phyloP scores from a whole-genome alignment of 805 yeast genomes.

The Sungouiella blattae region DNA sequence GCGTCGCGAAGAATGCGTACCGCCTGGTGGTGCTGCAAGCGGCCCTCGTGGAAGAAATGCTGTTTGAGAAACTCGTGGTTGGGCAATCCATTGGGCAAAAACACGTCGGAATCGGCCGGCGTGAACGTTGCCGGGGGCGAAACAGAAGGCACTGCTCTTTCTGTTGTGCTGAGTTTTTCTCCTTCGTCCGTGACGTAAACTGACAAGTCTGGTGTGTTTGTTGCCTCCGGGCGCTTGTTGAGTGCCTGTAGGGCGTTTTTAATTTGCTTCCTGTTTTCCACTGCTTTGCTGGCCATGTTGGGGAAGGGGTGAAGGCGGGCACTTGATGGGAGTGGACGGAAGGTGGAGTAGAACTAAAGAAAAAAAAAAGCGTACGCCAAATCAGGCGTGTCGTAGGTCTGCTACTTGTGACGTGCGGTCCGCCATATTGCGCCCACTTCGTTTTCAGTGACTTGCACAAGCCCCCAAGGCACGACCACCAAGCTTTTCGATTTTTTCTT shows the following conservation, averaged over 20 bases:
- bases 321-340: too few relatives aligned
- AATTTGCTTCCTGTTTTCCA: slow-evolving; percentile 37
- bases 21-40: slow-evolving; percentile 69
- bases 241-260: slow-evolving; percentile 64
- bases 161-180: slow-evolving; percentile 49
- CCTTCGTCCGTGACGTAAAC: slow-evolving; percentile 58
- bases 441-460: too few relatives aligned
- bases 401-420: too few relatives aligned
- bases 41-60: slow-evolving; percentile 79
- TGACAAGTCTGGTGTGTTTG: slow-evolving; percentile 34
- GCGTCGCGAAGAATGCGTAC: slow-evolving; percentile 63
- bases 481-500: too few relatives aligned
- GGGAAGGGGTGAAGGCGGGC: too few relatives aligned
- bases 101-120: slow-evolving; percentile 70
- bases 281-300: slow-evolving; percentile 9
- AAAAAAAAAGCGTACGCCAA: too few relatives aligned
- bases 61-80: slow-evolving; percentile 65
- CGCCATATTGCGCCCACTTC: too few relatives aligned
- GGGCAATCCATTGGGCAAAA: slow-evolving; percentile 62
- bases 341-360: too few relatives aligned
- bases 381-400: too few relatives aligned
- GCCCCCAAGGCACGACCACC: too few relatives aligned
- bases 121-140: slow-evolving; percentile 60
- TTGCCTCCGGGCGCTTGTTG: slow-evolving; percentile 30
- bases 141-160: slow-evolving; percentile 55